Conservation (phyloP, 2,329 filamentous ascomycete genomes). For the Coleophoma eucalyptorum region DNA sequence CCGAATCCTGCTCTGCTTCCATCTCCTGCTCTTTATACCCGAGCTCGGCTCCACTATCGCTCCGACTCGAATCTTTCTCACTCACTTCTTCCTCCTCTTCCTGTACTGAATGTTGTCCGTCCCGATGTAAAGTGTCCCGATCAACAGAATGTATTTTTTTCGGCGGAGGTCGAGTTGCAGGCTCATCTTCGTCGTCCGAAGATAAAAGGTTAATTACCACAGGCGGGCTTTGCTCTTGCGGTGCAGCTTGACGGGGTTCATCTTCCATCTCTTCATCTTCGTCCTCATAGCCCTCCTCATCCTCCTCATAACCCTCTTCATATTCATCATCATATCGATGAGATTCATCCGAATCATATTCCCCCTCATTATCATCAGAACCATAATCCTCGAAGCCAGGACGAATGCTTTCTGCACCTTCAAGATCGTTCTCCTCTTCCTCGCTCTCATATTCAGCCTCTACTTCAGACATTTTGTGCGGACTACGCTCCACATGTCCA, state of each 20-base stretch:
- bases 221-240: too few relatives aligned
- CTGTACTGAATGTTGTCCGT: background rate
- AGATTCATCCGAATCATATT: background rate
- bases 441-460: slow-evolving; percentile 6
- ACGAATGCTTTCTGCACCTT: slow-evolving; percentile 19
- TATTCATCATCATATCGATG: slow-evolving; percentile 6
- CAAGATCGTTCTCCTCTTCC: slow-evolving; percentile 27
- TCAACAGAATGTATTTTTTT: too few relatives aligned
- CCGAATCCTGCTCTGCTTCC: too few relatives aligned
- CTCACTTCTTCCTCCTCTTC: background rate
- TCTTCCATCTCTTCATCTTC: background rate
- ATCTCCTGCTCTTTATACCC: too few relatives aligned
- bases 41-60: too few relatives aligned
- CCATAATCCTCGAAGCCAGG: background rate
- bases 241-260: background rate
- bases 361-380: background rate
- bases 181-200: slow-evolving; percentile 28
- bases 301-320: slow-evolving; percentile 18
- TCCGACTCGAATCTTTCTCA: too few relatives aligned
- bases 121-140: background rate
- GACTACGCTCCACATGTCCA: too few relatives aligned
- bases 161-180: background rate
- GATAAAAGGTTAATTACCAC: slow-evolving; percentile 28
- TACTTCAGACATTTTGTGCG: too few relatives aligned
- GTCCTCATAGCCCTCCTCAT: slow-evolving; percentile 18